Evolutionary conservation across 2,329 filamentous ascomycete genomes (phyloP), one percentile per base, ranked within the genome.

Genomic region (Aspergillus carbonarius): DNA sequence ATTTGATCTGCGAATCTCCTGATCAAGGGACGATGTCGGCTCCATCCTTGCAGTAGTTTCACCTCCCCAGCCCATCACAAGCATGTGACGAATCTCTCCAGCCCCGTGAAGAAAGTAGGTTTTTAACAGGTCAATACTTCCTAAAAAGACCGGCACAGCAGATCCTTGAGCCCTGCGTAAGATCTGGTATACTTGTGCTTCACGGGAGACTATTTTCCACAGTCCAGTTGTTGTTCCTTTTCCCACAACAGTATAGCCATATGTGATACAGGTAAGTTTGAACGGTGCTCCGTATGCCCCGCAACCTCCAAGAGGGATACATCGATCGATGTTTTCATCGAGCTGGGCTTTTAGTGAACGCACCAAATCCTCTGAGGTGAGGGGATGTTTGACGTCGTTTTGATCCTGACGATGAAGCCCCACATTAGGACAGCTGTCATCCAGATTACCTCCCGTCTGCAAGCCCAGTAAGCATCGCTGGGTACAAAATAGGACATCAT

Each of bases 171-270:
- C 63, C 13, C 54, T 59, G 34, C 51, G 56, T 12, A 70, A 65
- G 18, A 68, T 42, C 15, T 53, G 52, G 49, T 73, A 72, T 13
- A 71, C 47, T 0, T 67, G 57, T 13, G 59, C 64, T 63, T 73
- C 68, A 6, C 62, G 57, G 6, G 63, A 68, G 34, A 72, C 63
- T 20, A 60, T 55, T 6, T 60, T 58, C 68, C 68, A 72, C 9
- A 64, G 65, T 20, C 50, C 12, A 2, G 63, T 66, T 8, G 66
- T 73, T 1, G 71, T 74, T 18, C 68, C 69, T 61, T 75, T 75
- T 13, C 68, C 70, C 37, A 74, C 27, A 7, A 68, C 51, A 5
- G 62, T 69, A 39, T 70, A 71, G 4, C 70, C 66, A 51, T 70
- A 68, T 48, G 23, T 13, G 6, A 35, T 30, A 55, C 59, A 70